Evolutionary conservation across 163 green algal genomes (phyloP).

Genomic region (Volvox carteri): DNA sequence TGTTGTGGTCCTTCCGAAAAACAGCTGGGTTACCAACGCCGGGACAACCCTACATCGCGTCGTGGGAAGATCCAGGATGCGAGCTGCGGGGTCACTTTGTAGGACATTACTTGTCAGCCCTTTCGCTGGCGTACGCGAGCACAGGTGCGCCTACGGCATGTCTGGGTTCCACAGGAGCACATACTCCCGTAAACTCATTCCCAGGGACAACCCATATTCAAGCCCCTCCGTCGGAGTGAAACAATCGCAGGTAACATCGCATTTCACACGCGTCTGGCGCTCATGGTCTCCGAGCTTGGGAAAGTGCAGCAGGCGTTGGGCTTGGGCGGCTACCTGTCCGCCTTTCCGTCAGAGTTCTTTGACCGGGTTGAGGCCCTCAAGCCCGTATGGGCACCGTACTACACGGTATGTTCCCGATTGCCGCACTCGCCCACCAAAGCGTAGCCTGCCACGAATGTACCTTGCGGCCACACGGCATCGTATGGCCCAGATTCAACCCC

Average conservation of each 20-base stretch:
- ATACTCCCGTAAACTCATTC: too few relatives aligned
- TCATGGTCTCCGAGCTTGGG: slow-evolving; percentile 66
- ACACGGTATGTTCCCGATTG: slow-evolving; percentile 67
- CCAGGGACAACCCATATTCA: too few relatives aligned
- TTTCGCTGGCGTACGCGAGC: slow-evolving; percentile 55
- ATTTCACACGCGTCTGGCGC: slow-evolving; percentile 8
- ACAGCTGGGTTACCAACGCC: slow-evolving; percentile 56
- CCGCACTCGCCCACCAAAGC: too few relatives aligned
- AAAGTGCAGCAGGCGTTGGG: slow-evolving; percentile 66
- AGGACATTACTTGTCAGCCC: slow-evolving; percentile 71
- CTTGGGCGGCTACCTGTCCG: slow-evolving; percentile 82
- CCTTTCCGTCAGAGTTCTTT: slow-evolving; percentile 84
- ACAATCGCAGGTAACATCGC: not conserved
- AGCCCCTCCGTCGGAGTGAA: too few relatives aligned
- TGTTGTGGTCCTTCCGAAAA: slow-evolving; percentile 70
- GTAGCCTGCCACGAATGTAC: too few relatives aligned
- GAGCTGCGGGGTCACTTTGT: slow-evolving; percentile 78
- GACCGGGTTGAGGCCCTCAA: slow-evolving; percentile 80
- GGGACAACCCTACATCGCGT: slow-evolving; percentile 36
- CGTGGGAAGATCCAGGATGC: slow-evolving; percentile 60
- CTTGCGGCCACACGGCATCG: too few relatives aligned
- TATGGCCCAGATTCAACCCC: too few relatives aligned
- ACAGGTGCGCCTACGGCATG: slow-evolving; percentile 52
- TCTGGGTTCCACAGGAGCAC: too few relatives aligned
- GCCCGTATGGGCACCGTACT: slow-evolving; percentile 87